Evolutionary conservation across 495 filamentous ascomycete genomes (phyloP).

Genomic region (Amniculicola lignicola): DNA sequence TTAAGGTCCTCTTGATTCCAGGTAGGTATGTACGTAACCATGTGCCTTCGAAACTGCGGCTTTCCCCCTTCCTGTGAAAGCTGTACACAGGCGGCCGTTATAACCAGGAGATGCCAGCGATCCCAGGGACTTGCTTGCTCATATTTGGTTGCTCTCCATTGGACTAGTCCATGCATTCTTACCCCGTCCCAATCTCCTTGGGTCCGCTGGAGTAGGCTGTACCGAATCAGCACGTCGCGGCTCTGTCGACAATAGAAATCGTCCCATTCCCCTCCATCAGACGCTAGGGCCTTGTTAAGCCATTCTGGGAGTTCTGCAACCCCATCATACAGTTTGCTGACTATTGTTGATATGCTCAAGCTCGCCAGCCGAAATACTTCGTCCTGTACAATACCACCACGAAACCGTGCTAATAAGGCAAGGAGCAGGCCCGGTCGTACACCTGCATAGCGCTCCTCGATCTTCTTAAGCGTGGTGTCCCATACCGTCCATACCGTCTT

Average conservation of each 20-base stretch:
- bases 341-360: conserved; percentile 22
- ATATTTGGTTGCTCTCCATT: conserved; percentile 31
- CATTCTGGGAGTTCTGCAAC: conserved; percentile 19
- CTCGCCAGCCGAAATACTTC: conserved; percentile 31
- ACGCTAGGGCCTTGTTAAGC: conserved; percentile 14
- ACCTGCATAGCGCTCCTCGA: conserved; percentile 23
- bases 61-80: not conserved
- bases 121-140: not conserved
- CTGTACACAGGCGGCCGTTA: not conserved
- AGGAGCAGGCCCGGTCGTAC: conserved; percentile 29
- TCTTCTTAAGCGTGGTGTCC: conserved; percentile 39
- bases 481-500: conserved; percentile 39
- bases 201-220: conserved; percentile 32
- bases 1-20: not conserved
- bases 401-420: conserved; percentile 36
- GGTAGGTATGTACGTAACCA: not conserved
- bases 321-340: not conserved
- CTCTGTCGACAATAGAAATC: conserved; percentile 33
- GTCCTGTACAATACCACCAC: conserved; percentile 34
- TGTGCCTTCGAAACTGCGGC: not conserved
- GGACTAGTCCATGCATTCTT: conserved; percentile 34
- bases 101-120: not conserved
- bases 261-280: conserved; percentile 31
- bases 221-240: conserved; percentile 32
- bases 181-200: conserved; percentile 32